Evolutionary conservation across 176 grass and related monocot species (phyloP).

Genomic region (Cocos nucifera): DNA sequence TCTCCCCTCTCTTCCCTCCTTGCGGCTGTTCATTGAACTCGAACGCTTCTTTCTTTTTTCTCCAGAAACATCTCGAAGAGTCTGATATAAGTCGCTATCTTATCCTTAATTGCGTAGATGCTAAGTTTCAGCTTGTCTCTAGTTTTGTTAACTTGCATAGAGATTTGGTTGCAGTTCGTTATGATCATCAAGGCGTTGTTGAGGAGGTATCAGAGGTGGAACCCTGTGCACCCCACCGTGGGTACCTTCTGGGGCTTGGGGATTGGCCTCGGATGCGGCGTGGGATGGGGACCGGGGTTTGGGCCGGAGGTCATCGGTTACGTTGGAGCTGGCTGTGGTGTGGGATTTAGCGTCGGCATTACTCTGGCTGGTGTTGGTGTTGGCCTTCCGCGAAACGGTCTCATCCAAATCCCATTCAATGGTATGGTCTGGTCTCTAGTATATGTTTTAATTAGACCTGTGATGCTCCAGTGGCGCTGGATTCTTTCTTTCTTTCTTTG

Average conservation of each 20-base stretch:
- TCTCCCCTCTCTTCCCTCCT: no score
- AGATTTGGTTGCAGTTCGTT: slow-evolving; percentile 15
- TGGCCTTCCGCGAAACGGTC: slow-evolving; percentile 60
- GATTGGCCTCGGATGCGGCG: slow-evolving; percentile 75
- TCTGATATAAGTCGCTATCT: no score
- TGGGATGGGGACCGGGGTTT: slow-evolving; percentile 88
- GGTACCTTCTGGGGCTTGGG: slow-evolving; percentile 91
- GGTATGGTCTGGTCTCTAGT: slow-evolving; percentile 17
- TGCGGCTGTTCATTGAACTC: no score
- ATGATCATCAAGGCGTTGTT: slow-evolving; percentile 90
- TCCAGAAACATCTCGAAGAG: no score
- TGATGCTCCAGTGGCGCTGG: no score
- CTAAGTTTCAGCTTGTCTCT: no score
- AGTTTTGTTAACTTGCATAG: no score
- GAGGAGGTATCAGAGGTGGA: slow-evolving; percentile 78
- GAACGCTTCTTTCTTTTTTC: no score
- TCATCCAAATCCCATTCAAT: slow-evolving; percentile 35
- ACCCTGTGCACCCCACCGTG: slow-evolving; percentile 79
- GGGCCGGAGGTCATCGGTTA: slow-evolving; percentile 87
- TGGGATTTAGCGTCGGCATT: slow-evolving; percentile 76
- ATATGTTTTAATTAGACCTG: background rate
- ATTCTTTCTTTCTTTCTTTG: no score
- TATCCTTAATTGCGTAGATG: no score
- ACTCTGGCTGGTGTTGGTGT: slow-evolving; percentile 71
- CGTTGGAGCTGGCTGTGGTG: slow-evolving; percentile 81